Base-by-base conservation (phyloP, 2,329 filamentous ascomycete species). In the Decorospora gaudefroyi region DNA sequence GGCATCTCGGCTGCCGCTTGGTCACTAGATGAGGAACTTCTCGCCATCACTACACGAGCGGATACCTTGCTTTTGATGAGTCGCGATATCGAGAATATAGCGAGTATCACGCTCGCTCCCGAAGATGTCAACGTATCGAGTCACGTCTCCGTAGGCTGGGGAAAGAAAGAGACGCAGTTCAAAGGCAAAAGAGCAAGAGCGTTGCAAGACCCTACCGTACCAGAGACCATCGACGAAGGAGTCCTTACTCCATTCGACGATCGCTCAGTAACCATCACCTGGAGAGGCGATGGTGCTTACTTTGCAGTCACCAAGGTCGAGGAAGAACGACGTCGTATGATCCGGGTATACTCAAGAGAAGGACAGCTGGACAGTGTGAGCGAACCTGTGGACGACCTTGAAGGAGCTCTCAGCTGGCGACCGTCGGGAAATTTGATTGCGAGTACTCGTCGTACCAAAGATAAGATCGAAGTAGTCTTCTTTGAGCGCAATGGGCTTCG, bases 91-190 rank as follows among this genome's bases (percentile, higher is more conserved):
- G 92, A 97, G 58, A 86, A 85, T 44, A 83, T 95, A 28, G 82
- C 87, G 22, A 87, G 91, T 69, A 79, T 88, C 38, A 75, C 78
- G 22, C 83, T 97, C 69, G 82, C 81, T 0, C 67, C 76, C 0
- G 88, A 91, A 30, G 92, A 95, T 70, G 80, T 95, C 52, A 87
- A 87, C 59, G 82, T 84, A n/a, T 97, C 87, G 17, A 93, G 86
- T 68, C 91, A 96, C 75, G 93, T 96, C 44, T 95, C 90, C 13
- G 92, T 99, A 15, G 93, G 93, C 35, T 99, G 93, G 93, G 93
- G 93, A 47, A 97, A 97, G 76, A 90, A 88, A 67, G 93, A 99
- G 72, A 99, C 93, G 0, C 93, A 99, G 69, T 99, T 99, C 69
- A 88, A 96, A 65, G 93, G 93, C 36, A 90, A 88, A 62, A 84